Evolutionary conservation across 2,329 filamentous ascomycete genomes (phyloP), one percentile per base, ranked within the genome.

Genomic region (Penicillium sp.): DNA sequence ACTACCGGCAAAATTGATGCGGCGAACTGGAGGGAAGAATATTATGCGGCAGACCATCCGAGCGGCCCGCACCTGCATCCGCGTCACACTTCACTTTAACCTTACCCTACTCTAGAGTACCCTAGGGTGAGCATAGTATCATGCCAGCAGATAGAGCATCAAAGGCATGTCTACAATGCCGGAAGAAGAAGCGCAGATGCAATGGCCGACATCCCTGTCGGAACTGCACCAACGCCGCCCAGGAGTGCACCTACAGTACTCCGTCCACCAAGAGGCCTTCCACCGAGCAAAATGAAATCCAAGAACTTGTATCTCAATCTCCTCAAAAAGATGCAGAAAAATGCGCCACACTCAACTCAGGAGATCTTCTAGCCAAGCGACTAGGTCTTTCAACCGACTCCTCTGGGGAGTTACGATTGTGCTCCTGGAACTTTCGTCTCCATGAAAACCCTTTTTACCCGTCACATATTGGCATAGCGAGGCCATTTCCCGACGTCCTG

Each of bases 371-470:
- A 19, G 46, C 23, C 19, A 39, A 39, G n/a, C 31, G 46, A 39
- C 46, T 48, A 19, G 46, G 46, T 3, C 31, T 48, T 28, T 37
- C 33, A 37, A 28, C 31, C 5, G 46, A 48, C 16, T 39, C 13
- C 9, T 19, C 26, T 2, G 21, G n/a, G 7, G 33, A 19, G 5
- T 16, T 33, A 5, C 33, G 46, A 7, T 26, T 37, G 14, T 48
- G 46, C 33, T 48, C 46, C 5, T 48, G 46, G 46, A 48, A 48
- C 21, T 28, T 48, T 29, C 21, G 26, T 24, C 21, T 42, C n/a
- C 37, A 24, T 42, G 14, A 42, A 26, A 2, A n/a, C 9, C 7
- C 21, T 13, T 24, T 19, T 10, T 24, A 24, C 19, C 21, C 24
- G 24, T 10, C 5, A 5, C 24, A 28, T 28, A 28, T 24, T 19